A percentile compares a stretch with the other conserved stretches of the same genome.
phyloP scores from a whole-genome alignment of 1,284 basidiomycete genomes.

The Leccinum ponderosum region DNA sequence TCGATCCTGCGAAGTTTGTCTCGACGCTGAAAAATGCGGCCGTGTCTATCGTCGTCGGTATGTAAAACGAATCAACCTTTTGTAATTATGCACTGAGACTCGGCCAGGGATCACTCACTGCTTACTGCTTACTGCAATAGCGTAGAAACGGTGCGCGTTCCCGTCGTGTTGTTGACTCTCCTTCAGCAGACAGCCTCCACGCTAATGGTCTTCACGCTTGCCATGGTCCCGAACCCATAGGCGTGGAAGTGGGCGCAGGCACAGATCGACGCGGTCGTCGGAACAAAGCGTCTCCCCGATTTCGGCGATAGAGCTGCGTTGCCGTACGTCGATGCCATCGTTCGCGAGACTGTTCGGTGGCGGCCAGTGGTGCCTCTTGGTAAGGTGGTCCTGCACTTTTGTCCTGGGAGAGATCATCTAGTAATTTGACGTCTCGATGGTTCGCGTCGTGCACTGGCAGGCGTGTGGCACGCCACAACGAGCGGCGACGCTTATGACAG shows the following conservation, averaged over 20 bases:
- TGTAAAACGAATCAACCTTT: not conserved
- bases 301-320: slow-evolving; percentile 38
- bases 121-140: not conserved
- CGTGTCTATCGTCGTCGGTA: not conserved
- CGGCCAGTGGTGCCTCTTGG: slow-evolving; percentile 13
- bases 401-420: not conserved
- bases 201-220: not conserved
- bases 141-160: not conserved
- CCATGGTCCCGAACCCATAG: not conserved
- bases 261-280: slow-evolving; percentile 6
- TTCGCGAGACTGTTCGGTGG: slow-evolving; percentile 39
- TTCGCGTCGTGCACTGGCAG: slow-evolving; percentile 2
- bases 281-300: slow-evolving; percentile 37
- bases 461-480: slow-evolving; percentile 16
- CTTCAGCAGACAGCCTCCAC: not conserved
- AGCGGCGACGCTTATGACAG: slow-evolving; percentile 17
- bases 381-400: not conserved
- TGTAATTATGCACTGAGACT: not conserved
- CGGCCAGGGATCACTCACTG: not conserved
- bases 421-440: not conserved
- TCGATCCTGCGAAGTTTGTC: not conserved
- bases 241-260: not conserved
- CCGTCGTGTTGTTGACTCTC: not conserved
- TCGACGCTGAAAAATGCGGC: not conserved
- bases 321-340: slow-evolving; percentile 38